phyloP scores from a whole-genome alignment of 148 eudicot genomes.

The Suaeda aralocaspica region DNA sequence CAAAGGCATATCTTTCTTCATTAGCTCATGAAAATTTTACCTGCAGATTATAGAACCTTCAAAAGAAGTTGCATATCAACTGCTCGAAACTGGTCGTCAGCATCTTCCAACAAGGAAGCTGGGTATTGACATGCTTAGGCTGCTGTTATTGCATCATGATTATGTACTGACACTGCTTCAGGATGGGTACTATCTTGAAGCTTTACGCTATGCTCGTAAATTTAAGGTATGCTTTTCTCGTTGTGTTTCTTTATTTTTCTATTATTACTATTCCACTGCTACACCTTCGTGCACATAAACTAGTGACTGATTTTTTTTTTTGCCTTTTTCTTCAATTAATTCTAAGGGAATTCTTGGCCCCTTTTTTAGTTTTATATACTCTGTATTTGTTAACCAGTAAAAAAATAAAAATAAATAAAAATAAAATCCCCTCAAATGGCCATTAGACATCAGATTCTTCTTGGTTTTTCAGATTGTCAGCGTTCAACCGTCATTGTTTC shows the following conservation, averaged over 20 bases:
- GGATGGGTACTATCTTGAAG: conserved; percentile 91
- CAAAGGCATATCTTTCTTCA: not conserved
- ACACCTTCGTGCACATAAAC: not conserved
- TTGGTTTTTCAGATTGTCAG: conserved; percentile 57
- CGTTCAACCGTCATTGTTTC: conserved; percentile 75
- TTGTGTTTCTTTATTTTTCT: not conserved
- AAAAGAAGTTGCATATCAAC: conserved; percentile 86
- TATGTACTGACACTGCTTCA: conserved; percentile 67
- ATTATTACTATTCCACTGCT: not conserved
- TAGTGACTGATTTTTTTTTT: not conserved
- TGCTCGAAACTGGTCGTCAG: conserved; percentile 70
- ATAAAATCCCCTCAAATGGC: too few species aligned
- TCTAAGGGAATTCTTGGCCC: too few species aligned
- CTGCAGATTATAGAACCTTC: conserved; percentile 93
- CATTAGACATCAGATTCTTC: too few species aligned
- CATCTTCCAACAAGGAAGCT: conserved; percentile 67
- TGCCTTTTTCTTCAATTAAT: too few species aligned
- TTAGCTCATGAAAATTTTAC: not conserved
- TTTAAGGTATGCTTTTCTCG: conserved; percentile 50
- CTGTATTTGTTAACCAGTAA: too few species aligned
- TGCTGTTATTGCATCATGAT: conserved; percentile 75
- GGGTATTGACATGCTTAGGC: conserved; percentile 87
- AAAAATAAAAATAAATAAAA: too few species aligned
- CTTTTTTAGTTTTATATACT: too few species aligned
- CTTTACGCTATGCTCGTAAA: conserved; percentile 82